Base-by-base conservation (phyloP, 2,329 filamentous ascomycete species). In the Fonsecaea erecta region DNA sequence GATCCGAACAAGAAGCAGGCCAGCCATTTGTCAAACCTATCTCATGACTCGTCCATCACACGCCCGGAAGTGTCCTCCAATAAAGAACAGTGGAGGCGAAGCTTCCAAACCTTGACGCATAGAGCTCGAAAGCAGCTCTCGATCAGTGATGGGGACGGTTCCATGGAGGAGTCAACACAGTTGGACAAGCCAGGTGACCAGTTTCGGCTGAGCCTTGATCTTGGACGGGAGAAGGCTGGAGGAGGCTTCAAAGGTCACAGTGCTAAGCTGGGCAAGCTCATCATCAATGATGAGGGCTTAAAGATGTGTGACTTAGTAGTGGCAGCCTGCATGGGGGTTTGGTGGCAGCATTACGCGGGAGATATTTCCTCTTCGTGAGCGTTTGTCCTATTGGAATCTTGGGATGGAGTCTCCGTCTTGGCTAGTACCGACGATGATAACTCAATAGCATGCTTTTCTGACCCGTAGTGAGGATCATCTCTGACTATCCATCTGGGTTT, bases 241-340 rank as follows among this genome's bases (percentile, higher is more conserved):
- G 94, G 94, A 24, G 94, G 94, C 0, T 90, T 91, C 74, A 85
- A 89, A 52, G 94, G 94, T 0, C 93, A 91, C 76, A 87, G 91
- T 73, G 93, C 92, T 2, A 99, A 99, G 80, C 81, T 99, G 72
- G 95, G 94, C 0, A 99, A 98, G 78, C 80, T 99, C 58, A 92
- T 98, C 58, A 85, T 99, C 40, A 87, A 93, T 71, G 88, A 94
- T 62, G 93, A 96, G 73, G 95, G 95, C 0, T 79, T 96, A 70
- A 96, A 96, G 81, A 98, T 99, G 94, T 78, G 98, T 73, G 95
- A 99, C 81, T 77, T 99, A 64, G 82, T 96, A 0, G 92, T 99
- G 21, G 92, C 94, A 3, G 90, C 93, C 11, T 97, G 97, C 74
- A 86, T 99, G 79, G 92, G 91, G 0, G 81, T 98, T 16, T 99